Conservation (phyloP, 768 basidiomycete genomes). For the Trametes punicea region DNA sequence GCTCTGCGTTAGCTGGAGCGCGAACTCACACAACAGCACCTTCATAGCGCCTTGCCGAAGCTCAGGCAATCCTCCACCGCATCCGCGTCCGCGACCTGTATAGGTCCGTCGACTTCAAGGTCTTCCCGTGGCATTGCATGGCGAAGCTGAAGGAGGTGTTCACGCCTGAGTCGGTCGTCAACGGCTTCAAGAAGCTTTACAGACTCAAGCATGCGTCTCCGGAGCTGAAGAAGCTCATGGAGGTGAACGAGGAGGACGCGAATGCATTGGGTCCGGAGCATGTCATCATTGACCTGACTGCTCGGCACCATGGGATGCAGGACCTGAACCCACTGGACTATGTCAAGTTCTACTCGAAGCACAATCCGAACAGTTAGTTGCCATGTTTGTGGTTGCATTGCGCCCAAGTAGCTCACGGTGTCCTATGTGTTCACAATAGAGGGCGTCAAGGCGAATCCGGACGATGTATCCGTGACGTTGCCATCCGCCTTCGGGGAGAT, state of each 20-base stretch:
- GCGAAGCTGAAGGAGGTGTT: constrained; percentile 27
- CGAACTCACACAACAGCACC: background rate
- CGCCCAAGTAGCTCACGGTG: background rate
- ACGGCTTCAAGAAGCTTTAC: constrained; percentile 27
- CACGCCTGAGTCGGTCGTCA: constrained; percentile 37
- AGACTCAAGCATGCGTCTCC: background rate
- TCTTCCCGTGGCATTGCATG: constrained; percentile 36
- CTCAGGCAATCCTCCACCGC: constrained; percentile 61
- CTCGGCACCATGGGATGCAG: constrained; percentile 78
- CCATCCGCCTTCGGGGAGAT: constrained; percentile 67
- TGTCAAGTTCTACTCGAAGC: constrained; percentile 74
- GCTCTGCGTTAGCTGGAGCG: background rate
- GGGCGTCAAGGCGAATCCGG: constrained; percentile 45
- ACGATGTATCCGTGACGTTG: constrained; percentile 63
- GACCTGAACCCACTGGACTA: constrained; percentile 64
- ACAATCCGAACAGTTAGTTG: constrained; percentile 51
- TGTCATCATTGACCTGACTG: constrained; percentile 59
- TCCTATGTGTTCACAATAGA: no score
- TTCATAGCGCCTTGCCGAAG: constrained; percentile 53
- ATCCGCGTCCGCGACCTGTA: constrained; percentile 66
- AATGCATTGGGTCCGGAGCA: constrained; percentile 42
- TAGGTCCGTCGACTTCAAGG: constrained; percentile 63
- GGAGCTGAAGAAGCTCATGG: constrained; percentile 11
- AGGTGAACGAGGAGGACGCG: constrained; percentile 25
- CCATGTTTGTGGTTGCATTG: background rate